Base-by-base conservation (phyloP, 352 stramenopile species). In the Thalassiosira mediterranea region DNA sequence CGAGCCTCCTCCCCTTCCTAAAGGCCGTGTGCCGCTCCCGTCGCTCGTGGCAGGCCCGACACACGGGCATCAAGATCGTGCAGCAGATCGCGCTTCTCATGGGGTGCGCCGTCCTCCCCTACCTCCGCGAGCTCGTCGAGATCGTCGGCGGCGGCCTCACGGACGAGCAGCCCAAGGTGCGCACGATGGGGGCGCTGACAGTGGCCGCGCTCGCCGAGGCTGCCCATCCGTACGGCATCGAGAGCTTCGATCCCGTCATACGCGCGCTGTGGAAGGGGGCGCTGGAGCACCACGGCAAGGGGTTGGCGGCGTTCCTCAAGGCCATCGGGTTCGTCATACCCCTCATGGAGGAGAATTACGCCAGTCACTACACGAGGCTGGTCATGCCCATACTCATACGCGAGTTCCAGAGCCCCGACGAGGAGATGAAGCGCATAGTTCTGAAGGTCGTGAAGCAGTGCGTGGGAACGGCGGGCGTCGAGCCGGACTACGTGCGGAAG, bases 1-100 rank as follows among this genome's bases (percentile, higher is more conserved):
- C 96, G 4, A 94, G 95, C 8, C 66, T 99, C 19, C 83, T 99
- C 3, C 97, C 97, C 1, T 99, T 99, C 81, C 89, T 99, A 15
- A 98, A 98, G 83, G 97, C 97, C 13, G 97, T 99, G 13, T 99
- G 97, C 71, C 94, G 97, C 77, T 98, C 94, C 49, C 93, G 95
- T 46, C 99, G 99, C 88, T 98, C 93, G 23, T 99, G 97, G 97
- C 94, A 99, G 81, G 97, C 97, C 31, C 94, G 97, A 34, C 97
- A 99, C 87, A 99, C 97, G 1, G 97, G 97, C 62, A 98, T 99
- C 78, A 99, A 99, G 88, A 98, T 99, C 76, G 96, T 99, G 15
- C 96, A 98, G 71, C 97, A 99, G 77, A 98, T 99, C 65, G 96
- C 97, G 5, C 97, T 99, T 29, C 83, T 99, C 4, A 98, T 99